Evolutionary conservation across 2,329 filamentous ascomycete species (phyloP).

Genomic region (Sarocladium oryzae): DNA sequence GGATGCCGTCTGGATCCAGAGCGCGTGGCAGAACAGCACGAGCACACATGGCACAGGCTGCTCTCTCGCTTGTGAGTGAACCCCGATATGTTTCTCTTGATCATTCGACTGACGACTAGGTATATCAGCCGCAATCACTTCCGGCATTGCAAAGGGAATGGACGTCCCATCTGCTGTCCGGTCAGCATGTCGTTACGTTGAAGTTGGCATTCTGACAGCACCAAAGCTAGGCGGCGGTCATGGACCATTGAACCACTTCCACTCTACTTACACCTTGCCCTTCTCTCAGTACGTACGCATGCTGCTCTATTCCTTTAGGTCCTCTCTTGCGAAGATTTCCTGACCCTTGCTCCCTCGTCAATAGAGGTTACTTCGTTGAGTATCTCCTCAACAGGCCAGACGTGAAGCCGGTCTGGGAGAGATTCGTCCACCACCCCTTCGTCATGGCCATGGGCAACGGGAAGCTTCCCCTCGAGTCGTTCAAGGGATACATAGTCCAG

Average conservation of each 20-base stretch:
- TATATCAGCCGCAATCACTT: constrained; percentile 61
- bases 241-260: constrained; percentile 74
- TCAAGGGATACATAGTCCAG: constrained; percentile 85
- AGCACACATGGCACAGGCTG: constrained; percentile 96
- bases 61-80: constrained; percentile 71
- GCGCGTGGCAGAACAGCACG: constrained; percentile 61
- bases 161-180: constrained; percentile 54
- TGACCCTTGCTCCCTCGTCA: neutral
- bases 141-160: constrained; percentile 58
- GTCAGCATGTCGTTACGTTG: constrained; percentile 63
- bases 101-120: neutral
- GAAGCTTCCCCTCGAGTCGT: constrained; percentile 65
- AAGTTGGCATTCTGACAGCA: constrained; percentile 62
- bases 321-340: no score
- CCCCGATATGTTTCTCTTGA: neutral
- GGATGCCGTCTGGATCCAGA: constrained; percentile 57
- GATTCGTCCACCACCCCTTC: constrained; percentile 77
- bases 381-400: constrained; percentile 72
- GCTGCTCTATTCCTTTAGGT: neutral
- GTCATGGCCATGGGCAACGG: constrained; percentile 71
- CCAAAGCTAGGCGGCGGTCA: constrained; percentile 57
- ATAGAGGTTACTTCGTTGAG: constrained; percentile 72
- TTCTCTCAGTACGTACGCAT: constrained; percentile 52
- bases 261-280: constrained; percentile 60
- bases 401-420: constrained; percentile 67